Evolutionary conservation across 352 stramenopile genomes (phyloP).

Genomic region (Phytopythium montanum): DNA sequence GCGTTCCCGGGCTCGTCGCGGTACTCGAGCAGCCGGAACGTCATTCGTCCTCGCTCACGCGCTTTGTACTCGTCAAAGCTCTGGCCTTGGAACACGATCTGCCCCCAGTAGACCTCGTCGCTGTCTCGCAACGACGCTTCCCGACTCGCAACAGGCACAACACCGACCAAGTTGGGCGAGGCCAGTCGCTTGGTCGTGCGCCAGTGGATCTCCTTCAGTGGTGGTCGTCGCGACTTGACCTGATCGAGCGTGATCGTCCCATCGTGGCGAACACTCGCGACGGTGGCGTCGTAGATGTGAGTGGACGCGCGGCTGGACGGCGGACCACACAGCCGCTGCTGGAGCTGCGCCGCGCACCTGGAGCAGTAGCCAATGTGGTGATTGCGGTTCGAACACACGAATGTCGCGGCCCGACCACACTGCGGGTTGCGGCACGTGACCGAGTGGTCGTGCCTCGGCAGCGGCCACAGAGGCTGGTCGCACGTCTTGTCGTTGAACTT

Average conservation of each 20-base stretch:
- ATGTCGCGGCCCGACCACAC: conserved; percentile 48
- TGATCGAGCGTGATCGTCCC: conserved; percentile 61
- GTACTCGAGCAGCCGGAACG: conserved; percentile 72
- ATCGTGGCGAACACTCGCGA: conserved; percentile 48
- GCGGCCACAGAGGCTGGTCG: conserved; percentile 64
- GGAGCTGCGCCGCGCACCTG: conserved; percentile 44
- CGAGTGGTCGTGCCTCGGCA: conserved; percentile 14
- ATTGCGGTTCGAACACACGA: conserved; percentile 50
- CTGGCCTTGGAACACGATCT: conserved; percentile 69
- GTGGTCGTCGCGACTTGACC: conserved; percentile 54
- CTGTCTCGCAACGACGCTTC: conserved; percentile 38
- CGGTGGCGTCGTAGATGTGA: conserved; percentile 73
- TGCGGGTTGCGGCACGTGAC: conserved; percentile 44
- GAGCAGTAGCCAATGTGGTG: conserved; percentile 61
- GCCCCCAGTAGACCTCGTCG: conserved; percentile 73
- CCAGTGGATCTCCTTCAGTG: conserved; percentile 69
- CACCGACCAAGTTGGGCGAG: conserved; percentile 76
- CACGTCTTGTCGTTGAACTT: conserved; percentile 51
- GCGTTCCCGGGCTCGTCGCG: conserved; percentile 58
- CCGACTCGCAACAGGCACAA: conserved; percentile 57
- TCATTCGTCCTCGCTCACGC: conserved; percentile 53
- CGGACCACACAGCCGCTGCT: conserved; percentile 48
- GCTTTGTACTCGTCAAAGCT: conserved; percentile 61
- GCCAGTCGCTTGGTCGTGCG: conserved; percentile 73
- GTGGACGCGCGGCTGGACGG: conserved; percentile 61